Evolutionary conservation across 1,139 yeast species (phyloP), one percentile per base, ranked within the genome.

Genomic region (Maudiozyma humilis): DNA sequence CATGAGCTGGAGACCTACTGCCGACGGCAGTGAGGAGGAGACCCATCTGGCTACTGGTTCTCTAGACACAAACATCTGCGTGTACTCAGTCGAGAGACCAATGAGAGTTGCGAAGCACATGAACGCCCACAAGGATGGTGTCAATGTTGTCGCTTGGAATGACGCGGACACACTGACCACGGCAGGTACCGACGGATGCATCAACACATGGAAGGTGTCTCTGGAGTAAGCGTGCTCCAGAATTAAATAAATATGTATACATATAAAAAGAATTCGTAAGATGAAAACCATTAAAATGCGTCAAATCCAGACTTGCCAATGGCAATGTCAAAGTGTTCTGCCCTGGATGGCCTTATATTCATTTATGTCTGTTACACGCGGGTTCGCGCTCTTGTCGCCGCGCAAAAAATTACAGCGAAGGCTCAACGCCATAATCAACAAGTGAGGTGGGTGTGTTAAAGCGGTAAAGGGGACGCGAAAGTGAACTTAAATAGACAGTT

Each of bases 41-140:
- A 77, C 81, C 53, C 79, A 73, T 53, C 73, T 85, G 41, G 82
- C 81, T 17, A 78, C 91, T 49, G 94, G 83, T 1, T 86, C 96
- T 0, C 69, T 87, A 45, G 99, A 91, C 59, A 81, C 95, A 12
- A 82, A 83, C 46, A 68, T 93, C 37, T 79, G 79, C 50, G 69
- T 91, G 14, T 91, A 88, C 64, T 83, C 93, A 10, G 88, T 85
- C 18, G 76, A 72, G 31, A 77, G 73, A 54, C 95, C 97, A 4
- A 75, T 82, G 47, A 84, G 79, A 67, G 88, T 81, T 49, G 67
- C 84, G 53, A 87, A 86, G 65, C 65, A 66, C 39, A 69, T 82
- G 50, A 82, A 84, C 57, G 91, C 96, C 0, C 99, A 91, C 62
- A 88, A 85, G 60, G 89, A 79, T 44, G 97, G 96, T 45, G 87